A percentile compares a stretch with the other conserved stretches of the same genome.
Evolutionary conservation across 371 early-diverging fungal genomes (phyloP).

Genomic region (Blakeslea trispora): DNA sequence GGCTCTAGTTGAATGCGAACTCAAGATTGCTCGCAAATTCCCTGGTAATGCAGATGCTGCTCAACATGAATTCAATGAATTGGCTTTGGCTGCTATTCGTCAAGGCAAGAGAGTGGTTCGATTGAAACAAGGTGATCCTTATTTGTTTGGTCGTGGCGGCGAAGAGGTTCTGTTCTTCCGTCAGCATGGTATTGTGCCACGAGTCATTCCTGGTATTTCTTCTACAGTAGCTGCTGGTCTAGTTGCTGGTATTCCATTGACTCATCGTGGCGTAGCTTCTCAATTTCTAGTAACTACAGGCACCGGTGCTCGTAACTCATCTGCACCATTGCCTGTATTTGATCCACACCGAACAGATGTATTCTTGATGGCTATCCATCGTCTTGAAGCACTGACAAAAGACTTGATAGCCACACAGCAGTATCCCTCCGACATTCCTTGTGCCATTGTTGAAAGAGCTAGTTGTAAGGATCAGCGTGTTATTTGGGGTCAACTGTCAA

Average conservation of each 20-base stretch:
- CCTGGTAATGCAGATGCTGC: constrained; percentile 80
- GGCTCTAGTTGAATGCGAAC: constrained; percentile 52
- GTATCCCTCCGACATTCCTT: constrained; percentile 67
- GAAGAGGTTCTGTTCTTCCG: constrained; percentile 85
- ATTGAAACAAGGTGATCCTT: constrained; percentile 90
- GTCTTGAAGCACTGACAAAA: constrained; percentile 59
- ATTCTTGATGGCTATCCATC: constrained; percentile 84
- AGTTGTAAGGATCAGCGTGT: constrained; percentile 73
- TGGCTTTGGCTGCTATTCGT: constrained; percentile 62
- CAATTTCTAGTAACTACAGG: constrained; percentile 87
- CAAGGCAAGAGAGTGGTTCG: constrained; percentile 79
- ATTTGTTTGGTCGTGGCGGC: constrained; percentile 90
- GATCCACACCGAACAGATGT: constrained; percentile 77
- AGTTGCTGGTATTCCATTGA: constrained; percentile 83
- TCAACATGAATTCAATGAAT: constrained; percentile 77
- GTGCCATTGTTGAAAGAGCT: constrained; percentile 78
- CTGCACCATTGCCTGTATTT: constrained; percentile 63
- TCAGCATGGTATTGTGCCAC: constrained; percentile 61
- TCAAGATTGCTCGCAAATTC: constrained; percentile 70
- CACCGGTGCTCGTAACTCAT: constrained; percentile 55
- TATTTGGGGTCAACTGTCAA: constrained; percentile 57
- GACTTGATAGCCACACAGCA: constrained; percentile 55
- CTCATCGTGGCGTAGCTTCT: constrained; percentile 85
- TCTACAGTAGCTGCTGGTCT: constrained; percentile 76
- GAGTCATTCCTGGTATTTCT: constrained; percentile 85